Percentiles rank a stretch among this genome's conserved stretches.
phyloP scores from a whole-genome alignment of 2,329 filamentous ascomycete genomes.

The Ascochyta koolunga region DNA sequence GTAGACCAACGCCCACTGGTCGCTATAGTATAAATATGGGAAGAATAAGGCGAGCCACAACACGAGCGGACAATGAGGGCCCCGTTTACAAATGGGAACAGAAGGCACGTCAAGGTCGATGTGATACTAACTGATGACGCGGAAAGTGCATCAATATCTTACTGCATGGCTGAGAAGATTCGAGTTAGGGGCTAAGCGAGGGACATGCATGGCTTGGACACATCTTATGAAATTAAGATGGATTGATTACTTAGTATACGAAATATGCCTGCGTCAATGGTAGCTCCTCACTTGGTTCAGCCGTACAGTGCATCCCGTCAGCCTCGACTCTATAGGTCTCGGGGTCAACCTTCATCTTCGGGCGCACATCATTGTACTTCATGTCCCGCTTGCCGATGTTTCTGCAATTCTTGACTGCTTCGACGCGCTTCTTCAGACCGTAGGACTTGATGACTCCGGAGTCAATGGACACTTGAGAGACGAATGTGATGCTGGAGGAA shows the following conservation, averaged over 20 bases:
- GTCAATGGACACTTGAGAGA: slow-evolving; percentile 73
- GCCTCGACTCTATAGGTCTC: slow-evolving; percentile 89
- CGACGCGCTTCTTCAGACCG: slow-evolving; percentile 77
- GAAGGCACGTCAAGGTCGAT: too few species aligned
- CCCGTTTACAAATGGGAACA: too few species aligned
- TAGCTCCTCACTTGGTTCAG: slow-evolving; percentile 72
- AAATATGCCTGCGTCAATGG: slow-evolving; percentile 80
- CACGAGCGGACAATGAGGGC: too few species aligned
- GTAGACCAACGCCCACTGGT: too few species aligned
- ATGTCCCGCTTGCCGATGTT: slow-evolving; percentile 82
- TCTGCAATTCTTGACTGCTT: slow-evolving; percentile 78
- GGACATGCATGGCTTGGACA: too few species aligned
- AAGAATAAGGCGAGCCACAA: too few species aligned
- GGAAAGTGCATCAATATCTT: too few species aligned
- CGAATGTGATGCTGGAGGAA: slow-evolving; percentile 77
- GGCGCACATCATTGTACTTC: slow-evolving; percentile 85
- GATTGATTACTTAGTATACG: slow-evolving; percentile 63
- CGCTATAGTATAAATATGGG: too few species aligned
- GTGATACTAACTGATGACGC: too few species aligned
- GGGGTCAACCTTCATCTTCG: slow-evolving; percentile 88
- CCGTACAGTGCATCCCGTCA: slow-evolving; percentile 75
- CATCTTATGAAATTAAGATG: neutral
- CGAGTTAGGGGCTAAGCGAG: too few species aligned
- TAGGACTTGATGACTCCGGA: slow-evolving; percentile 73
- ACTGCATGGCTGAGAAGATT: too few species aligned